Conservation (phyloP, 1,284 basidiomycete genomes). For the Nidula niveotomentosa region DNA sequence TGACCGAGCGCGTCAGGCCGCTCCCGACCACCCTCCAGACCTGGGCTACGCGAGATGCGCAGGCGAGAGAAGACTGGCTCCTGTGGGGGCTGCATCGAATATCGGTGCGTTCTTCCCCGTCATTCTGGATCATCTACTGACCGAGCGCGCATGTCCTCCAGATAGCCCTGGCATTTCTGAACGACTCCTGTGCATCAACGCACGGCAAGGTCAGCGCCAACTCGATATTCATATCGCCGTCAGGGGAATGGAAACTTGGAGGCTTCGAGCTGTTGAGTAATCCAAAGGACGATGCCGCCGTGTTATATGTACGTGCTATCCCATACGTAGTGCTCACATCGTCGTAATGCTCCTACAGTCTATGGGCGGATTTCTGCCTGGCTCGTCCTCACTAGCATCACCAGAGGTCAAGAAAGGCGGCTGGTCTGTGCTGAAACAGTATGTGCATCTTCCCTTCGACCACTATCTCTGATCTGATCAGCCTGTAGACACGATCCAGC, state of each 20-base stretch:
- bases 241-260: conserved; percentile 95
- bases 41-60: conserved; percentile 62
- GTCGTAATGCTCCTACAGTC: conserved; percentile 50
- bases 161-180: conserved; percentile 92
- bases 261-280: conserved; percentile 92
- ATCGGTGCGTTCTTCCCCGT: conserved; percentile 56
- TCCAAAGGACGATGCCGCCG: conserved; percentile 72
- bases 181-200: conserved; percentile 82
- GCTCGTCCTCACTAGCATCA: conserved; percentile 55
- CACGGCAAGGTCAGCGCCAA: conserved; percentile 85
- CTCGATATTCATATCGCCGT: conserved; percentile 86
- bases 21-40: conserved; percentile 65
- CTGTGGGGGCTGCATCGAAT: conserved; percentile 93
- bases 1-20: conserved; percentile 91
- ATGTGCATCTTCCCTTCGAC: conserved; percentile 19
- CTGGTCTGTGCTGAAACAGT: conserved; percentile 87
- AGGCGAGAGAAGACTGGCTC: conserved; percentile 84
- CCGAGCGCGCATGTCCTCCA: conserved; percentile 30
- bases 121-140: background rate
- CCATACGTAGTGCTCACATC: too few species aligned
- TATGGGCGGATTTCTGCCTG: conserved; percentile 68
- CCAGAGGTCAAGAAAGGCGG: conserved; percentile 94
- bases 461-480: background rate
- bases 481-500: conserved; percentile 69
- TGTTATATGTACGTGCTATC: conserved; percentile 81